Evolutionary conservation across 768 basidiomycete species (phyloP), one percentile per base, ranked within the genome.

Genomic region (Hydnum rufescens): DNA sequence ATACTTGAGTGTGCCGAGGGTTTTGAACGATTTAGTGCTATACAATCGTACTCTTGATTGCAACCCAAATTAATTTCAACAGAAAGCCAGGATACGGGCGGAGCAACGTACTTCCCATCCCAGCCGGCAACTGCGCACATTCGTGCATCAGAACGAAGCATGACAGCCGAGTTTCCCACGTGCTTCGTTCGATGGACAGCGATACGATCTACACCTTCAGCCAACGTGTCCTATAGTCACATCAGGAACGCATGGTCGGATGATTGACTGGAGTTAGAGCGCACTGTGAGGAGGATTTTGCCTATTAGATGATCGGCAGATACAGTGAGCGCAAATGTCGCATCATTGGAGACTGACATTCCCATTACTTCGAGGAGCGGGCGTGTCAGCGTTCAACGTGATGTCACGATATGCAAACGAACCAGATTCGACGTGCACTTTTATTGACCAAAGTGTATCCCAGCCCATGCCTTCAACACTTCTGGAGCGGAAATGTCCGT

Each of bases 71-170:
- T n/a, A n/a, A n/a, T n/a, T n/a, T n/a, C n/a, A n/a, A n/a, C n/a
- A n/a, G n/a, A n/a, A n/a, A n/a, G n/a, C n/a, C n/a, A n/a, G n/a
- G n/a, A n/a, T n/a, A 19, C 8, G 8, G 34, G 34, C 19, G 19
- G 34, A 8, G 8, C 34, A 19, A 66, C 82, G 59, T 57, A 90
- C 92, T 71, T 76, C 32, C 93, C 90, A 56, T 97, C 90, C 93
- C 93, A 96, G 0, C 90, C 88, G 2, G 82, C 92, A 2, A 90
- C 69, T 0, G 89, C 90, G 58, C 89, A 82, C 0, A 96, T 75
- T 22, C 74, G 73, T 0, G 79, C 86, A 57, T 84, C 80, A 32
- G 75, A 71, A 3, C 78, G 76, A 8, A 95, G 76, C 2, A 79
- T 74, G n/a, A 96, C 64, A 4, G 76, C 73, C 0, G 74, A 73